A percentile compares a stretch with the other conserved stretches of the same genome.
Conservation (phyloP, 176 grass and related monocot species). For the Chloris gayana region DNA sequence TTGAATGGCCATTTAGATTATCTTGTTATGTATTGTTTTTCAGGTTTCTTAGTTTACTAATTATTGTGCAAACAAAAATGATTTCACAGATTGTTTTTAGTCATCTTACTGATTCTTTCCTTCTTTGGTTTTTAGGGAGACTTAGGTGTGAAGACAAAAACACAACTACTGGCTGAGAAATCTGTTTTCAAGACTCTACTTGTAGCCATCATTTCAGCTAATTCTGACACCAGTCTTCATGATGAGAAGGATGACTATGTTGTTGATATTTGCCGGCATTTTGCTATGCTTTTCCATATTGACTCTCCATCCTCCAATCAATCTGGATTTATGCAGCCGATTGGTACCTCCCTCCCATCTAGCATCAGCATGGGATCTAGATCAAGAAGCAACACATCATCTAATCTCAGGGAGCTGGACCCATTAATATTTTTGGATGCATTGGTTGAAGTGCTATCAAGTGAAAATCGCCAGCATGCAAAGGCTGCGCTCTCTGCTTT, state of each 20-base stretch:
- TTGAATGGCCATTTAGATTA: conserved; percentile 7
- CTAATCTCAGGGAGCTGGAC: conserved; percentile 95
- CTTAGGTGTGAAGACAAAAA: conserved; percentile 99
- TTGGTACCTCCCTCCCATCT: conserved; percentile 59
- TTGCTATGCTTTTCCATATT: conserved; percentile 98
- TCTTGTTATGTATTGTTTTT: not conserved
- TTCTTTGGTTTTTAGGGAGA: conserved; percentile 66
- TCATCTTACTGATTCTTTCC: conserved; percentile 1
- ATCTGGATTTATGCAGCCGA: conserved; percentile 58
- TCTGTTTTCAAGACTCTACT: conserved; percentile 93
- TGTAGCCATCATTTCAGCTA: conserved; percentile 68
- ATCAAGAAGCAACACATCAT: conserved; percentile 65
- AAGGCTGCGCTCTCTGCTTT: conserved; percentile 90
- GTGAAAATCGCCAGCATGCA: conserved; percentile 90
- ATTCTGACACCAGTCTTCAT: conserved; percentile 72
- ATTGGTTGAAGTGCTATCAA: conserved; percentile 82
- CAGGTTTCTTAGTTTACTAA: not conserved
- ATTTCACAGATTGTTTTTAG: conserved; percentile 19
- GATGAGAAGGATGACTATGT: conserved; percentile 91
- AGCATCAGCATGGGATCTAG: conserved; percentile 56
- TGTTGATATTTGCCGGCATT: conserved; percentile 86
- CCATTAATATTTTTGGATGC: conserved; percentile 96
- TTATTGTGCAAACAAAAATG: conserved; percentile 27
- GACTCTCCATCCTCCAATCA: conserved; percentile 62
- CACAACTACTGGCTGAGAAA: conserved; percentile 95